phyloP scores from a whole-genome alignment of 176 grass and related monocot genomes.

The Oryza nivara region DNA sequence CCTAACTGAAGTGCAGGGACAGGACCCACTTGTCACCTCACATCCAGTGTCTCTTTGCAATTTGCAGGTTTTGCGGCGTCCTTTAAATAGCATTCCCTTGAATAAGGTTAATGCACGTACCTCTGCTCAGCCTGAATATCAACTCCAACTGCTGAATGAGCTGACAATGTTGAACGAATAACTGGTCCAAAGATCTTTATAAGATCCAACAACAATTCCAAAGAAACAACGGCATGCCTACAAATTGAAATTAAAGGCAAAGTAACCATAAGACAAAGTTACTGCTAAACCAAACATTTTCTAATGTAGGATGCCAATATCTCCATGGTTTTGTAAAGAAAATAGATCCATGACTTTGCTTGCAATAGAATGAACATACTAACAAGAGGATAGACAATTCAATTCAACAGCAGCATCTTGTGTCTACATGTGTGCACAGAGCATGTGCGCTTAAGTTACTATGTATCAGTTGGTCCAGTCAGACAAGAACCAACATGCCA shows the following conservation, averaged over 20 bases:
- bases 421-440: slow-evolving; percentile 4
- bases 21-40: not conserved
- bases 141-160: slow-evolving; percentile 69
- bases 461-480: not conserved
- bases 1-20: not conserved
- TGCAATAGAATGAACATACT: not conserved
- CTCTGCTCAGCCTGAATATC: slow-evolving; percentile 90
- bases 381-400: not conserved
- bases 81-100: slow-evolving; percentile 3
- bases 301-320: slow-evolving; percentile 18
- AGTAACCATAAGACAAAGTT: slow-evolving; percentile 20
- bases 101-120: slow-evolving; percentile 37
- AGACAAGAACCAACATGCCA: slow-evolving; percentile 3
- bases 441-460: not conserved
- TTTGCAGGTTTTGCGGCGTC: not conserved
- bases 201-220: slow-evolving; percentile 83
- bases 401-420: not conserved
- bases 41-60: slow-evolving; percentile 3
- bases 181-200: slow-evolving; percentile 84
- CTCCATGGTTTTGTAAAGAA: not conserved
- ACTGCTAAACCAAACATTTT: not conserved
- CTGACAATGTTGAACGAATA: slow-evolving; percentile 76
- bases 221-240: slow-evolving; percentile 67
- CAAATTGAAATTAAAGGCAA: slow-evolving; percentile 47
- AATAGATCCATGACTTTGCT: not conserved